A percentile compares a stretch with the other conserved stretches of the same genome.
These are phyloP conservation scores for Trametes cubensis DNA, from an alignment of 768 basidiomycete genomes.

Conservation along the genomic window DNA sequence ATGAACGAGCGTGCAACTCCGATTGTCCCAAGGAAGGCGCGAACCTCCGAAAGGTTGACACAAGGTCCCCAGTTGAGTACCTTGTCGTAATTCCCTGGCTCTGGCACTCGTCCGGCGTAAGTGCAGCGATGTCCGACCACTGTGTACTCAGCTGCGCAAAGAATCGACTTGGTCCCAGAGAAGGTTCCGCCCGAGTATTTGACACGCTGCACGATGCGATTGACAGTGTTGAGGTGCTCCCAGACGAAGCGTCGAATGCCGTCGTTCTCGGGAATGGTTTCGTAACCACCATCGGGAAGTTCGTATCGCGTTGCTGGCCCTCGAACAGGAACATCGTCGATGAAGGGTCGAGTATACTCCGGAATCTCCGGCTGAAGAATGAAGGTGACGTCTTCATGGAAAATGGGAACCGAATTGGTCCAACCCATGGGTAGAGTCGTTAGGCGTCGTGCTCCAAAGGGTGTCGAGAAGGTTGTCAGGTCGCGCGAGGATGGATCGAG, in stretches of 20 bases:
- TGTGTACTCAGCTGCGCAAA: neutral
- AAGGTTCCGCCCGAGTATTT: constrained; percentile 32
- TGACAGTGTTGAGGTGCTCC: constrained; percentile 41
- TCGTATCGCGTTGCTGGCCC: constrained; percentile 23
- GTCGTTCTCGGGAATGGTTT: constrained; percentile 32
- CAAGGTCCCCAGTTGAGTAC: constrained; percentile 30
- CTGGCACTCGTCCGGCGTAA: constrained; percentile 36
- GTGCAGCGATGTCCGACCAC: constrained; percentile 46
- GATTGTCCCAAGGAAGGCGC: constrained; percentile 31
- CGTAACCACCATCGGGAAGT: constrained; percentile 14
- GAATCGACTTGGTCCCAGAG: constrained; percentile 7
- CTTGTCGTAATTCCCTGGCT: constrained; percentile 33
- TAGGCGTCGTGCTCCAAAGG: constrained; percentile 16
- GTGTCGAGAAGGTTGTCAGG: constrained; percentile 22
- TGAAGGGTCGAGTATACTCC: constrained; percentile 17
- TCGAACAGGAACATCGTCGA: constrained; percentile 26
- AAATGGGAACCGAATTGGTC: constrained; percentile 26
- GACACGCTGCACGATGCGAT: constrained; percentile 39
- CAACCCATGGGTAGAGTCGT: constrained; percentile 24
- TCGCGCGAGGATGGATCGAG: constrained; percentile 13
- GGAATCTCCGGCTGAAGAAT: constrained; percentile 25
- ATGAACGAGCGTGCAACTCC: constrained; percentile 30
- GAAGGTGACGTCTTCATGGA: constrained; percentile 21
- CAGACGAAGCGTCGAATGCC: constrained; percentile 38
- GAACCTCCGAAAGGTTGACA: constrained; percentile 26